Percentiles rank a stretch among this genome's conserved stretches.
Conservation (phyloP, 768 basidiomycete species). For the Pleurotus tuber-regium region DNA sequence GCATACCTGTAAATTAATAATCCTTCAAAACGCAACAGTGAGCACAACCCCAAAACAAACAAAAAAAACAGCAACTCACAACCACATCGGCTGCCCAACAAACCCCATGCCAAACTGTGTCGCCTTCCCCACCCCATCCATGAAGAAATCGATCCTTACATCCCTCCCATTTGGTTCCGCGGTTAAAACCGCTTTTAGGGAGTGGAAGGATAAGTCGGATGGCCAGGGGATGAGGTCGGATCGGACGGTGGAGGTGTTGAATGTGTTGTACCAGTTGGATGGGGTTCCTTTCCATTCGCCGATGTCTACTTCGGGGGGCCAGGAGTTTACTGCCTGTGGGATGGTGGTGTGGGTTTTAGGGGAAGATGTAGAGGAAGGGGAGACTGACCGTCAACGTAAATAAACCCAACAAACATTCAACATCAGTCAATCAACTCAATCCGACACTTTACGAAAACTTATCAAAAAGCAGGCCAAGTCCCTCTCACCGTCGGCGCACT, state of each 20-base stretch:
- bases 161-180: slow-evolving; percentile 34
- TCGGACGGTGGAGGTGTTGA: slow-evolving; percentile 42
- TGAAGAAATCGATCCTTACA: slow-evolving; percentile 39
- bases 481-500: slow-evolving; percentile 37
- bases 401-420: not conserved
- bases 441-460: not conserved
- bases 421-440: too few relatives aligned
- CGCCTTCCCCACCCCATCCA: slow-evolving; percentile 33
- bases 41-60: not conserved
- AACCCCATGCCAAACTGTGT: slow-evolving; percentile 41
- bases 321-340: slow-evolving; percentile 34
- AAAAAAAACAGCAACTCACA: slow-evolving; percentile 26
- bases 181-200: slow-evolving; percentile 38
- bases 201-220: slow-evolving; percentile 40
- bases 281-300: slow-evolving; percentile 46
- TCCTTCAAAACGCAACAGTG: slow-evolving; percentile 22
- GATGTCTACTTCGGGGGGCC: slow-evolving; percentile 43
- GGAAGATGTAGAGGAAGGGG: not conserved
- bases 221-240: slow-evolving; percentile 41
- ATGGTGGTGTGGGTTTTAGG: not conserved
- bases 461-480: slow-evolving; percentile 48
- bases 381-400: slow-evolving; percentile 29
- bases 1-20: slow-evolving; percentile 38
- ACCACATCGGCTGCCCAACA: slow-evolving; percentile 37
- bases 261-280: slow-evolving; percentile 44